phyloP scores from a whole-genome alignment of 768 basidiomycete genomes.

The Symmetrospora coprosmae region DNA sequence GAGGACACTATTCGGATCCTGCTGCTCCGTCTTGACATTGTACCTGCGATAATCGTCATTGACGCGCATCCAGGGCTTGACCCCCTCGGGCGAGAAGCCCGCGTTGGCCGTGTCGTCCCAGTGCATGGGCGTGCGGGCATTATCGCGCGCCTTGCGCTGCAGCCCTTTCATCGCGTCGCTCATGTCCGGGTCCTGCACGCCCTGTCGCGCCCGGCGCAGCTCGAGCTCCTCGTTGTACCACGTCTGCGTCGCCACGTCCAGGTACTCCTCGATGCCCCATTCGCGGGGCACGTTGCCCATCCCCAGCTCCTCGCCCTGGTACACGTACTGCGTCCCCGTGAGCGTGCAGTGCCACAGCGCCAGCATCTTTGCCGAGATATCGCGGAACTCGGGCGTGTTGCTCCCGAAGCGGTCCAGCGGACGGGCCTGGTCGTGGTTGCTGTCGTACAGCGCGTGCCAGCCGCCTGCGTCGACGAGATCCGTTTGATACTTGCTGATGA shows the following conservation, averaged over 20 bases:
- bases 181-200: conserved; percentile 1
- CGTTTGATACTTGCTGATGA: conserved; percentile 3
- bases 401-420: neutral
- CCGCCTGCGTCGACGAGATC: neutral
- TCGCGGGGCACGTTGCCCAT: conserved; percentile 41
- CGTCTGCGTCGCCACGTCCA: conserved; percentile 54
- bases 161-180: conserved; percentile 20
- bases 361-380: conserved; percentile 51
- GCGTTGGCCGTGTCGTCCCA: conserved; percentile 41
- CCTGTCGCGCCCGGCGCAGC: neutral
- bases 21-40: conserved; percentile 41
- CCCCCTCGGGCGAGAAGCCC: conserved; percentile 50
- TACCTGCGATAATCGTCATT: conserved; percentile 24
- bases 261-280: conserved; percentile 59
- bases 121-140: conserved; percentile 51
- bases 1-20: conserved; percentile 45
- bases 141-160: conserved; percentile 43
- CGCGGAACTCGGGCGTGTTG: conserved; percentile 44
- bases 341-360: conserved; percentile 51
- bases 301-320: conserved; percentile 61
- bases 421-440: conserved; percentile 54
- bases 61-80: conserved; percentile 38
- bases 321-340: conserved; percentile 56
- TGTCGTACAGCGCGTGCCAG: conserved; percentile 42
- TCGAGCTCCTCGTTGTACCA: conserved; percentile 49